phyloP scores from a whole-genome alignment of 768 basidiomycete species.

The Pholiota microspora region DNA sequence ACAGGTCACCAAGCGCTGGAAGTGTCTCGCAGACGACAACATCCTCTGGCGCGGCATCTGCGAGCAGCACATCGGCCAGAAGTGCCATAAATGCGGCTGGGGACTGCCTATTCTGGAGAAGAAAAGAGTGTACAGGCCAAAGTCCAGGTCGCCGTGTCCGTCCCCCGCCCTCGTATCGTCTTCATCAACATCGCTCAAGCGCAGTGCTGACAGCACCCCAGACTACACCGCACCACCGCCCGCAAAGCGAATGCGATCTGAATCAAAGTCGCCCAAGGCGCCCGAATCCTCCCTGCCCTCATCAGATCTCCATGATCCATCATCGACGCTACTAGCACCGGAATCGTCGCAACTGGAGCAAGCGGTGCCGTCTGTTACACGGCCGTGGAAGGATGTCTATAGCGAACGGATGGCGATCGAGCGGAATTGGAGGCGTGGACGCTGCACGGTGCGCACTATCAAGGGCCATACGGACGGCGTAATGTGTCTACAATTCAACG shows the following conservation, averaged over 20 bases:
- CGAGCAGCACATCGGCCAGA: constrained; percentile 97
- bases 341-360: constrained; percentile 22
- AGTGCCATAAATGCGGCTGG: constrained; percentile 97
- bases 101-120: constrained; percentile 89
- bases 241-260: constrained; percentile 51
- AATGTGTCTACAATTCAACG: constrained; percentile 95
- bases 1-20: constrained; percentile 87
- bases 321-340: constrained; percentile 29
- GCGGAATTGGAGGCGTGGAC: constrained; percentile 95
- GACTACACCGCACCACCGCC: constrained; percentile 30
- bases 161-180: constrained; percentile 19
- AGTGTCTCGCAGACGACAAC: constrained; percentile 88
- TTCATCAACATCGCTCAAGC: constrained; percentile 23
- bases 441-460: constrained; percentile 80
- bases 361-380: constrained; percentile 47
- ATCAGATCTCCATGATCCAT: constrained; percentile 12
- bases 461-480: constrained; percentile 95
- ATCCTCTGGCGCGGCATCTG: constrained; percentile 95
- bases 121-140: constrained; percentile 46
- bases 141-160: constrained; percentile 36
- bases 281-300: constrained; percentile 5
- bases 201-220: constrained; percentile 28
- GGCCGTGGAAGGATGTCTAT: constrained; percentile 99
- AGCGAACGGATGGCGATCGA: constrained; percentile 96
- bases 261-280: constrained; percentile 12